Percentiles rank a stretch among this genome's conserved stretches.
phyloP scores from a whole-genome alignment of 495 filamentous ascomycete genomes.

The Penicillium macrosclerotiorum region DNA sequence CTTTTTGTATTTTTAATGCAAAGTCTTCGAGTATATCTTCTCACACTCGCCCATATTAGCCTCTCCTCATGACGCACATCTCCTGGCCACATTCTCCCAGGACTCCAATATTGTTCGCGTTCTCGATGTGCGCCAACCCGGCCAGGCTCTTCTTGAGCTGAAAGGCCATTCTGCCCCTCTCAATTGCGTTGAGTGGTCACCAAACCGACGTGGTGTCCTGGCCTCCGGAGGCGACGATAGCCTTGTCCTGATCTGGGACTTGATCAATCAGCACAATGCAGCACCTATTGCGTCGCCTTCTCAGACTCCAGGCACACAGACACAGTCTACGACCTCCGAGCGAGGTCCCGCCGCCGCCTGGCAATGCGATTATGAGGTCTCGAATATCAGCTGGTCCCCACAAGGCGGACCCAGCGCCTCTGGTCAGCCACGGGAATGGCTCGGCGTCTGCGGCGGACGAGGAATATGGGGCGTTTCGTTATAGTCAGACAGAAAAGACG shows the following conservation, averaged over 20 bases:
- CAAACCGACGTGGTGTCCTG: constrained; percentile 77
- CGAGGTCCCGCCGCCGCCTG: constrained; percentile 78
- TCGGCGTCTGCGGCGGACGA: constrained; percentile 87
- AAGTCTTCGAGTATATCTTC: not conserved
- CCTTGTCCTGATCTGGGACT: constrained; percentile 89
- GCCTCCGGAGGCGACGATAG: constrained; percentile 92
- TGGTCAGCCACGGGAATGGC: constrained; percentile 82
- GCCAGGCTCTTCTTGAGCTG: constrained; percentile 89
- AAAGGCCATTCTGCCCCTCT: constrained; percentile 85
- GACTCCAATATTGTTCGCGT: constrained; percentile 93
- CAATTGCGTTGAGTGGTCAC: constrained; percentile 95
- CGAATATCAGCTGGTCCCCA: constrained; percentile 92
- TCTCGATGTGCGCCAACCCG: constrained; percentile 93
- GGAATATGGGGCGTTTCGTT: constrained; percentile 87
- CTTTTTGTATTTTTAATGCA: no score
- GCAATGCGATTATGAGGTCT: constrained; percentile 95
- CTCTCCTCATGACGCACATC: constrained; percentile 92
- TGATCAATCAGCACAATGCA: constrained; percentile 66
- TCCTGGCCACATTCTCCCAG: constrained; percentile 93
- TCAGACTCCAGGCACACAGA: constrained; percentile 31
- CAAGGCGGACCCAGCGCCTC: constrained; percentile 60
- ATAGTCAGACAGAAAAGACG: constrained; percentile 25
- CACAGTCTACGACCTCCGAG: constrained; percentile 33
- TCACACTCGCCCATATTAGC: constrained; percentile 41
- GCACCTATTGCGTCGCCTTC: constrained; percentile 38